Conservation (phyloP, 306 rosid genomes). For the Amphicarpaea edgeworthii region DNA sequence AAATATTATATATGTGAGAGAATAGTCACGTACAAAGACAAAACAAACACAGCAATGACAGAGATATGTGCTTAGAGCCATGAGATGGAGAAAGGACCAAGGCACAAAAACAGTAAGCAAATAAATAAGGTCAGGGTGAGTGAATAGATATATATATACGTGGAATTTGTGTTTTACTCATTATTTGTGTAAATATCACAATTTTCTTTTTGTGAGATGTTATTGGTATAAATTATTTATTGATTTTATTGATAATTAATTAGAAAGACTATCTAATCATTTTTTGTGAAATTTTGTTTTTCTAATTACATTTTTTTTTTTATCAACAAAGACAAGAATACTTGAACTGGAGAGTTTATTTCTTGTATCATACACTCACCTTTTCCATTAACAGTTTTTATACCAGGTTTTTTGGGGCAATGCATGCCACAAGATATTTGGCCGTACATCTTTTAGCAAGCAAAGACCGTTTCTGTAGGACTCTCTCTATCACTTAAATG, state of each 20-base stretch:
- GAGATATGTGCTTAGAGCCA: constrained; percentile 13
- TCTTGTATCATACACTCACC: no score
- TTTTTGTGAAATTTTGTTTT: no score
- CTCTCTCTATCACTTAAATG: background rate
- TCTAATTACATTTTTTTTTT: no score
- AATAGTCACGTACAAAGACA: constrained; percentile 3
- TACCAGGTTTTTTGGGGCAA: constrained; percentile 30
- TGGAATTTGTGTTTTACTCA: no score
- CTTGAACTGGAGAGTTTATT: no score
- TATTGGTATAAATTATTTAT: no score
- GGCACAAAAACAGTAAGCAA: background rate
- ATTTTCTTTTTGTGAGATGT: no score
- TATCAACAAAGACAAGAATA: no score
- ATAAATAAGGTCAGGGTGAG: background rate
- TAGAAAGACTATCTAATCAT: no score
- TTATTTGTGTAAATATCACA: no score
- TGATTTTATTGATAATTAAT: no score
- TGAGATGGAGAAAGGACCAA: background rate
- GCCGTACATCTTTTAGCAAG: constrained; percentile 30
- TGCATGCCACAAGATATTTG: constrained; percentile 45
- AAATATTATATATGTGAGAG: background rate
- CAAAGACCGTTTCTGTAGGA: background rate
- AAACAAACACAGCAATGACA: constrained; percentile 32
- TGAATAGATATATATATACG: background rate
- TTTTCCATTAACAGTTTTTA: constrained; percentile 37